Conservation (phyloP, 2,329 filamentous ascomycete species). For the Ophiocordyceps polyrhachis-furcata region DNA sequence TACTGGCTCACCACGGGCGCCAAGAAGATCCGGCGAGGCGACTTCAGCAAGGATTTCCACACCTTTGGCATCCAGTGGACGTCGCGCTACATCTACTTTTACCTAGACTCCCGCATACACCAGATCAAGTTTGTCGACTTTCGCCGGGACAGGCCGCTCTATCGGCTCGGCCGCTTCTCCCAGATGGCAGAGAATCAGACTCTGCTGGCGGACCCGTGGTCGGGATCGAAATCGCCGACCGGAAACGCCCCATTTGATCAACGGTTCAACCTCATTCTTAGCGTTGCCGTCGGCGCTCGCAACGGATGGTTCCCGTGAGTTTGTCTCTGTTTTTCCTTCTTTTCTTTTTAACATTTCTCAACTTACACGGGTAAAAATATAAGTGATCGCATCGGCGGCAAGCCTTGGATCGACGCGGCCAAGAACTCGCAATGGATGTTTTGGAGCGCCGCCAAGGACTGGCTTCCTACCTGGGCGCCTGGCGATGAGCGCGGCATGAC, state of each 20-base stretch:
- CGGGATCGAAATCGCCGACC: slow-evolving; percentile 13
- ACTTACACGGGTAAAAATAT: too few species aligned
- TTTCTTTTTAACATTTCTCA: too few species aligned
- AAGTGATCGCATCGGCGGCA: slow-evolving; percentile 22
- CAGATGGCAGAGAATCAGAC: slow-evolving; percentile 21
- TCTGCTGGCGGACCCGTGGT: slow-evolving; percentile 25
- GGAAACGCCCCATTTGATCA: slow-evolving; percentile 32
- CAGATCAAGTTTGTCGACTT: slow-evolving; percentile 21
- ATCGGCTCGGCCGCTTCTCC: slow-evolving; percentile 22
- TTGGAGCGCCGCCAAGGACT: slow-evolving; percentile 19
- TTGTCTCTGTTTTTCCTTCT: not conserved
- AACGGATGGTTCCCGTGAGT: slow-evolving; percentile 28
- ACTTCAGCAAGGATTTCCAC: slow-evolving; percentile 24
- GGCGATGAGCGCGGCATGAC: slow-evolving; percentile 24
- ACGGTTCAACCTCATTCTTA: slow-evolving; percentile 30
- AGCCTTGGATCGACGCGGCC: slow-evolving; percentile 26
- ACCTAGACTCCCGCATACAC: slow-evolving; percentile 24
- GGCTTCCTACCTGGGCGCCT: slow-evolving; percentile 28
- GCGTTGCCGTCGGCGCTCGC: slow-evolving; percentile 28
- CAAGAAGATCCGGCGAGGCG: slow-evolving; percentile 15
- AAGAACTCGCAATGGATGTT: slow-evolving; percentile 21
- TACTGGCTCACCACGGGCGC: slow-evolving; percentile 16
- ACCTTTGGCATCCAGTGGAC: slow-evolving; percentile 35
- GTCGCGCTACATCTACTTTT: slow-evolving; percentile 32
- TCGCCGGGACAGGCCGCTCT: slow-evolving; percentile 15